A percentile compares a stretch with the other conserved stretches of the same genome.
These are phyloP conservation scores for Sutorius australiensis DNA, from an alignment of 768 basidiomycete species.

Conservation along the genomic window DNA sequence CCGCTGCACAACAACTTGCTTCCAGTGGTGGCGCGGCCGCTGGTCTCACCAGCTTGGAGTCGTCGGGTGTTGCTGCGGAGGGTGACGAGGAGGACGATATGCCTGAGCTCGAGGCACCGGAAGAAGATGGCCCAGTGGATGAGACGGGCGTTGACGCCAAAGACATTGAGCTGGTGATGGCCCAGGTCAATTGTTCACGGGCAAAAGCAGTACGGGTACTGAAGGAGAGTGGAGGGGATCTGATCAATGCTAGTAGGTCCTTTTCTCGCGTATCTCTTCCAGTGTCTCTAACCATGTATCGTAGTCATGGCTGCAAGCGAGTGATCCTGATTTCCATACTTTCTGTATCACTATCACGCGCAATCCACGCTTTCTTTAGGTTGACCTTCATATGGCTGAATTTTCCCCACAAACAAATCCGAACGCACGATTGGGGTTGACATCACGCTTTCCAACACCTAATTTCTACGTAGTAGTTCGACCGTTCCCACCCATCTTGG, in stretches of 20 bases:
- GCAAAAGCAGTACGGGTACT: constrained; percentile 89
- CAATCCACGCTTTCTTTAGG: constrained; percentile 21
- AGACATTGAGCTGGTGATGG: constrained; percentile 93
- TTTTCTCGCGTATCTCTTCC: background rate
- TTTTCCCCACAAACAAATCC: constrained; percentile 2
- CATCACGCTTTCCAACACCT: constrained; percentile 50
- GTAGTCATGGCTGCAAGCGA: constrained; percentile 92
- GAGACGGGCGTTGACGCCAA: constrained; percentile 89
- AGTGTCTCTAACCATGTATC: constrained; percentile 12
- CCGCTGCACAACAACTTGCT: constrained; percentile 76
- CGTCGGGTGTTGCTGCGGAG: constrained; percentile 44
- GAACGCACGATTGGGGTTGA: constrained; percentile 3
- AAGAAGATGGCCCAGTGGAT: constrained; percentile 78
- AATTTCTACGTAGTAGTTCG: constrained; percentile 83
- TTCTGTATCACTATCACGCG: constrained; percentile 29
- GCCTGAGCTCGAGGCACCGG: constrained; percentile 78
- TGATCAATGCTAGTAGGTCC: constrained; percentile 93
- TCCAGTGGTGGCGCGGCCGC: constrained; percentile 42
- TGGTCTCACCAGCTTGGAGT: constrained; percentile 46
- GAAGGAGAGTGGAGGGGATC: constrained; percentile 88
- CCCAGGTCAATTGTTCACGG: constrained; percentile 82
- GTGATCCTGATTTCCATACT: constrained; percentile 43
- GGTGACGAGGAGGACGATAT: constrained; percentile 74
- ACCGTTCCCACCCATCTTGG: constrained; percentile 81
- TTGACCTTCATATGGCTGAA: background rate